Percentiles rank a stretch among this genome's conserved stretches.
phyloP scores from a whole-genome alignment of 1,139 yeast species.

The Saccharomyces hybrid region DNA sequence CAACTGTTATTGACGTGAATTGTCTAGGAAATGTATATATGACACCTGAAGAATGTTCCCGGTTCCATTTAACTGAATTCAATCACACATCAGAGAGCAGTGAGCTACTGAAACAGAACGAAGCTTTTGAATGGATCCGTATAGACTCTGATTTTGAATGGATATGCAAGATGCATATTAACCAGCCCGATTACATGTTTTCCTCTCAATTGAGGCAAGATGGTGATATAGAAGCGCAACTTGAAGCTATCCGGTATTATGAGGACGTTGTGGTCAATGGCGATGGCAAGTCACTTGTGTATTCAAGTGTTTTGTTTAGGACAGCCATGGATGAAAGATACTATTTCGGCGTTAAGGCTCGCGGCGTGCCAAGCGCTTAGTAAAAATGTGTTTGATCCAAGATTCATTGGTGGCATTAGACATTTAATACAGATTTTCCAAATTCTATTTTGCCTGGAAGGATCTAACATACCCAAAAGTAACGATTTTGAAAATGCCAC shows the following conservation, averaged over 20 bases:
- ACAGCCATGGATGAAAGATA: slow-evolving; percentile 80
- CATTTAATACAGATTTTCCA: slow-evolving; percentile 69
- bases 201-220: slow-evolving; percentile 91
- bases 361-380: slow-evolving; percentile 83
- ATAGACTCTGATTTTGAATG: slow-evolving; percentile 97
- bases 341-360: slow-evolving; percentile 76
- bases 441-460: slow-evolving; percentile 62
- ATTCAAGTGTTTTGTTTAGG: slow-evolving; percentile 71
- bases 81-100: slow-evolving; percentile 12
- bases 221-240: slow-evolving; percentile 92
- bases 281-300: slow-evolving; percentile 48
- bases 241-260: slow-evolving; percentile 73
- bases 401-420: slow-evolving; percentile 58
- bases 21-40: slow-evolving; percentile 10
- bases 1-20: slow-evolving; percentile 5
- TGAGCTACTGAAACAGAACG: slow-evolving; percentile 40
- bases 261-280: slow-evolving; percentile 38
- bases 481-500: slow-evolving; percentile 71
- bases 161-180: slow-evolving; percentile 75
- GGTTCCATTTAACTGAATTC: slow-evolving; percentile 41
- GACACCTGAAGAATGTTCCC: slow-evolving; percentile 1
- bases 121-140: slow-evolving; percentile 95
- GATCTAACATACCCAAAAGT: slow-evolving; percentile 60
- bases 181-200: slow-evolving; percentile 92
- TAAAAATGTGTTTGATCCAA: slow-evolving; percentile 14